Base-by-base conservation (phyloP, 805 yeast genomes). In the Wickerhamiella kazuoi region DNA sequence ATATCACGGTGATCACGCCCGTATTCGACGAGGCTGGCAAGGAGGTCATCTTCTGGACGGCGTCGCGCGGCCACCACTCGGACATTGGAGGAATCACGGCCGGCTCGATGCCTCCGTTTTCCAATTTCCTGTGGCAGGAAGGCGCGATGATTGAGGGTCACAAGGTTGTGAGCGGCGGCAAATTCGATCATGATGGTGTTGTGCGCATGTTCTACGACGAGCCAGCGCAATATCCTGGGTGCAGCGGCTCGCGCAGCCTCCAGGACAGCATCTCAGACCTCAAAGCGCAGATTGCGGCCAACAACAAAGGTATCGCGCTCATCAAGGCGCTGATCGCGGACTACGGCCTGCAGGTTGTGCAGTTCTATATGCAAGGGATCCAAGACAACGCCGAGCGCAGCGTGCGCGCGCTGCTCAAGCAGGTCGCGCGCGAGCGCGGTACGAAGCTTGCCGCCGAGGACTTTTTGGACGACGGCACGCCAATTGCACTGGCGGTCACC, bases 51-150 rank as follows among this genome's bases (percentile, higher is more conserved):
- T 86, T 86, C 55, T 86, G 82, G 65, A 84, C 82, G 13, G 97
- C 96, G 0, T 77, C 94, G 0, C 67, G 97, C 46, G 96, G 95
- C 2, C 97, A 86, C 59, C 97, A 87, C 60, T 86, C 95, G 4
- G 97, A 86, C 57, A 86, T 87, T 52, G 96, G 97, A 15, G 93
- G 94, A 13, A 72, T 78, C 42, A 60, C 82, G 28, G 94, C 96
- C 1, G 96, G 96, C 1, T 79, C 93, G 0, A 83, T 86, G 84
- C 95, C 96, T 14, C 94, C 95, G 8, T 75, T 79, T 52, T 82
- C 95, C 2, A 81, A 76, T 50, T 74, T 75, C 43, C 60, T 87
- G 31, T 78, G 74, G 65, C 86, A 86, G 53, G 96, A 86, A 59
- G 97, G 96, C 34, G 95, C 94, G 2, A 72, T 81, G 2, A 83